Conservation (phyloP, 345 rosid species). For the Eucalyptus marginata region DNA sequence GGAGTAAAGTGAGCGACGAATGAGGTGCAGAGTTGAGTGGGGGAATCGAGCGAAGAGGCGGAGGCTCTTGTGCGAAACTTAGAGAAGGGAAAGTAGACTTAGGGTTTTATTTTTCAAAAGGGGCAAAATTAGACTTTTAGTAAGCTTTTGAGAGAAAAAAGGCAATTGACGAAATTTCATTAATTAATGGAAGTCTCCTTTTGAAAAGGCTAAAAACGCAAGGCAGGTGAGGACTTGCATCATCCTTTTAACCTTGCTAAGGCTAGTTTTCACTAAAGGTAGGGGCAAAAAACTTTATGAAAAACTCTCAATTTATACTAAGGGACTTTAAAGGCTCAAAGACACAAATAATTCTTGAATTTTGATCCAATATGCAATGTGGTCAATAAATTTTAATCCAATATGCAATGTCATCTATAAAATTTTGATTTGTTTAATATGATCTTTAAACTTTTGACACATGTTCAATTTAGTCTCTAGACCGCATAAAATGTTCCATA, state of each 20-base stretch:
- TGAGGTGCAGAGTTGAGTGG: too few species aligned
- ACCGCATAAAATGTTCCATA: neutral
- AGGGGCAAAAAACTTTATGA: neutral
- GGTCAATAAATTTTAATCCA: fast-evolving
- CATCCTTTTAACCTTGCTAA: neutral
- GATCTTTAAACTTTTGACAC: fast-evolving
- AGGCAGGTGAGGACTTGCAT: neutral
- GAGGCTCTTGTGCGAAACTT: neutral
- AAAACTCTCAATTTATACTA: neutral
- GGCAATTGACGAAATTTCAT: neutral
- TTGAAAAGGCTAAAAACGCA: too few species aligned
- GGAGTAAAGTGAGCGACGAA: neutral
- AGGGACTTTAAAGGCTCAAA: neutral
- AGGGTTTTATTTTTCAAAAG: neutral
- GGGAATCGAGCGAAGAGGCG: neutral
- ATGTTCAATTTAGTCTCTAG: too few species aligned
- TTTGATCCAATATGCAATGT: fast-evolving
- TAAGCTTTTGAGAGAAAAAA: neutral
- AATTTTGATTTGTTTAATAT: too few species aligned
- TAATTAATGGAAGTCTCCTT: too few species aligned
- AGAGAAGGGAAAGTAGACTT: neutral
- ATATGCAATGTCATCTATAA: fast-evolving
- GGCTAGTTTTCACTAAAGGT: neutral
- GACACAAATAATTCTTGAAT: too few species aligned
- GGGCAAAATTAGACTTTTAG: neutral